Evolutionary conservation across 176 grass and related monocot species (phyloP).

Genomic region (Musa schizocarpa): DNA sequence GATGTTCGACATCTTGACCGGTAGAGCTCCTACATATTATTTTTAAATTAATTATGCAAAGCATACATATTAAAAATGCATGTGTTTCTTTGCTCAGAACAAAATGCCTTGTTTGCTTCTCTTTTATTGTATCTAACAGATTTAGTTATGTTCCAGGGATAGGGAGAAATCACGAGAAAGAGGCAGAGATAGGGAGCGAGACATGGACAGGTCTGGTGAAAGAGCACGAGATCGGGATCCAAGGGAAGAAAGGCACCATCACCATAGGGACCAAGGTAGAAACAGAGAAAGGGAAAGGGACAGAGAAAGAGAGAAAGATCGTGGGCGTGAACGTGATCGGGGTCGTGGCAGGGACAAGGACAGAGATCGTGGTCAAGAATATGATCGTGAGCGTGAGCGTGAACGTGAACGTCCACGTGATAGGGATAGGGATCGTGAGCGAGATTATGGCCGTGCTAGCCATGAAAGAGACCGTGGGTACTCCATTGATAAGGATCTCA

Average conservation of each 20-base stretch:
- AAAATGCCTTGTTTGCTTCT: too few relatives aligned
- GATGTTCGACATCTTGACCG: conserved; percentile 43
- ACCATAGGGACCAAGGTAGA: conserved; percentile 47
- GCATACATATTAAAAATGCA: too few relatives aligned
- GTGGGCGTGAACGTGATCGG: not conserved
- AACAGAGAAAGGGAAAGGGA: conserved; percentile 43
- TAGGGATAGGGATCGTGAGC: conserved; percentile 45
- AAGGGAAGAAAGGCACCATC: conserved; percentile 53
- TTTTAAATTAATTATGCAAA: too few relatives aligned
- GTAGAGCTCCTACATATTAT: conserved; percentile 16
- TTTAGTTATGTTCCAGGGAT: conserved; percentile 1
- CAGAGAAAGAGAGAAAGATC: conserved; percentile 13
- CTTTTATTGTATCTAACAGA: too few relatives aligned
- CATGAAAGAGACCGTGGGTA: conserved; percentile 30
- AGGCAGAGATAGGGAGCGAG: conserved; percentile 37
- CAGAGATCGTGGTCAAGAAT: conserved; percentile 49
- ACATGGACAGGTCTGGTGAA: conserved; percentile 49
- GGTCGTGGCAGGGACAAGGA: conserved; percentile 47
- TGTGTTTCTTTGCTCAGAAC: too few relatives aligned
- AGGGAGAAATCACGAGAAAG: conserved; percentile 63
- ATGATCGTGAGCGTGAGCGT: conserved; percentile 34
- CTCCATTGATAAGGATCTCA: conserved; percentile 32
- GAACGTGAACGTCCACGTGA: conserved; percentile 44
- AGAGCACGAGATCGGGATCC: conserved; percentile 33
- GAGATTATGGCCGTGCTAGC: conserved; percentile 26